These are phyloP conservation scores for Termitomyces heimii DNA, from an alignment of 768 basidiomycete species.

Conservation along the genomic window DNA sequence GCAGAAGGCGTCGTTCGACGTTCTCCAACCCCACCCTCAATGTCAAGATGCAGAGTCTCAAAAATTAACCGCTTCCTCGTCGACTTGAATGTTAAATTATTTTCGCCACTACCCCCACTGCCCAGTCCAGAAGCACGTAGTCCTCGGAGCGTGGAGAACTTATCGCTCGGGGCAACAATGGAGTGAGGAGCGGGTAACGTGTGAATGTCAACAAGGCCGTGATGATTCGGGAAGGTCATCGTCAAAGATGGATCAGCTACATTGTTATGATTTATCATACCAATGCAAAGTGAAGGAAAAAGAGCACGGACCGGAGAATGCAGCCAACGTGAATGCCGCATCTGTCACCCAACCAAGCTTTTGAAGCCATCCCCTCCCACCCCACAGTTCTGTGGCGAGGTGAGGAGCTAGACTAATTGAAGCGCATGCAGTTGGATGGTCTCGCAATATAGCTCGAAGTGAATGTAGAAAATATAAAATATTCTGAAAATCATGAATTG, in stretches of 20 bases:
- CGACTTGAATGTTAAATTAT: slow-evolving; percentile 93
- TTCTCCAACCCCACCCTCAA: slow-evolving; percentile 81
- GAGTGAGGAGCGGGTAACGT: slow-evolving; percentile 70
- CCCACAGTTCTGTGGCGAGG: slow-evolving; percentile 52
- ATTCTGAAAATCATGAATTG: slow-evolving; percentile 33
- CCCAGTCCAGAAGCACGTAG: slow-evolving; percentile 49
- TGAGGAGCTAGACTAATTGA: slow-evolving; percentile 64
- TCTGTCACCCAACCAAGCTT: slow-evolving; percentile 80
- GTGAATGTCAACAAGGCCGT: slow-evolving; percentile 79
- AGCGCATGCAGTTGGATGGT: slow-evolving; percentile 55
- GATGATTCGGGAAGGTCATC: slow-evolving; percentile 73
- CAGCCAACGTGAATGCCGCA: slow-evolving; percentile 63
- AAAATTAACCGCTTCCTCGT: slow-evolving; percentile 83
- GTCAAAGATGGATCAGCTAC: slow-evolving; percentile 75
- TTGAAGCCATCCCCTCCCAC: slow-evolving; percentile 65
- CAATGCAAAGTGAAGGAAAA: not conserved
- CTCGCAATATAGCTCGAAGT: slow-evolving; percentile 56
- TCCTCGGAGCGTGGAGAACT: slow-evolving; percentile 79
- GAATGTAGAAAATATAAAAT: slow-evolving; percentile 68
- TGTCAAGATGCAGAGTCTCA: slow-evolving; percentile 85
- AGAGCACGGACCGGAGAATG: slow-evolving; percentile 61
- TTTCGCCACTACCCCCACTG: slow-evolving; percentile 75
- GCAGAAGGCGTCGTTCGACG: slow-evolving; percentile 53
- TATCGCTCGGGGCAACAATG: slow-evolving; percentile 74
- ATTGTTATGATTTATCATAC: not conserved